A percentile compares a stretch with the other conserved stretches of the same genome.
phyloP scores from a whole-genome alignment of 1,284 basidiomycete species.

The Cryptococcus amylolentus region DNA sequence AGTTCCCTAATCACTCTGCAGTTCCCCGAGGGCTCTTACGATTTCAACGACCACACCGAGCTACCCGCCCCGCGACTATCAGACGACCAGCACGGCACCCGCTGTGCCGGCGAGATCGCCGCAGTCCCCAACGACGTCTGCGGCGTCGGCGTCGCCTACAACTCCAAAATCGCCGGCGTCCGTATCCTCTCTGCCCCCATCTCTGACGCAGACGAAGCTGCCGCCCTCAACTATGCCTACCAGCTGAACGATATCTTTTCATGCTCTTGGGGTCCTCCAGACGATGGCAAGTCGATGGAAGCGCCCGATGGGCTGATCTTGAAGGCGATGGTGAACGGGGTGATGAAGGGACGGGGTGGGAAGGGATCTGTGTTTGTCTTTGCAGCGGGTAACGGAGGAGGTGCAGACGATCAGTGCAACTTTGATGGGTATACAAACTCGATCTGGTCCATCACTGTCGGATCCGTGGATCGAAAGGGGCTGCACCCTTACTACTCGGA shows the following conservation, averaged over 20 bases:
- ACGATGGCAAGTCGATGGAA: slow-evolving; percentile 94
- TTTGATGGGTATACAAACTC: slow-evolving; percentile 99
- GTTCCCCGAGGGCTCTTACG: slow-evolving; percentile 87
- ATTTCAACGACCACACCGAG: slow-evolving; percentile 90
- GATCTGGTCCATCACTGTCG: slow-evolving; percentile 93
- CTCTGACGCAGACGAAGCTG: slow-evolving; percentile 95
- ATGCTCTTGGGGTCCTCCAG: slow-evolving; percentile 97
- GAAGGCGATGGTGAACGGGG: slow-evolving; percentile 91
- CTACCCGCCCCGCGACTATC: slow-evolving; percentile 81
- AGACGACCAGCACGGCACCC: slow-evolving; percentile 96
- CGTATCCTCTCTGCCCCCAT: slow-evolving; percentile 97
- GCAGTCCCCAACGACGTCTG: slow-evolving; percentile 94
- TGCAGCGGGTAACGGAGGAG: slow-evolving; percentile 94
- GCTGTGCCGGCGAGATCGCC: slow-evolving; percentile 97
- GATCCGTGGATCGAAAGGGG: slow-evolving; percentile 87
- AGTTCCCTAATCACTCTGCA: slow-evolving; percentile 42
- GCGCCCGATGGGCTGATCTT: slow-evolving; percentile 86
- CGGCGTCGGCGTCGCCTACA: slow-evolving; percentile 90
- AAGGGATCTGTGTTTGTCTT: slow-evolving; percentile 96
- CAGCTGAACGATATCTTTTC: slow-evolving; percentile 91
- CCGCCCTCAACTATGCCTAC: slow-evolving; percentile 88
- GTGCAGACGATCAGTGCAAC: slow-evolving; percentile 93
- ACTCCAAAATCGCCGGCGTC: slow-evolving; percentile 85
- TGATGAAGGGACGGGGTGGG: slow-evolving; percentile 83
- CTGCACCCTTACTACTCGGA: slow-evolving; percentile 97